Evolutionary conservation across 768 basidiomycete genomes (phyloP), one percentile per base, ranked within the genome.

Genomic region (Calvatia gigantea): DNA sequence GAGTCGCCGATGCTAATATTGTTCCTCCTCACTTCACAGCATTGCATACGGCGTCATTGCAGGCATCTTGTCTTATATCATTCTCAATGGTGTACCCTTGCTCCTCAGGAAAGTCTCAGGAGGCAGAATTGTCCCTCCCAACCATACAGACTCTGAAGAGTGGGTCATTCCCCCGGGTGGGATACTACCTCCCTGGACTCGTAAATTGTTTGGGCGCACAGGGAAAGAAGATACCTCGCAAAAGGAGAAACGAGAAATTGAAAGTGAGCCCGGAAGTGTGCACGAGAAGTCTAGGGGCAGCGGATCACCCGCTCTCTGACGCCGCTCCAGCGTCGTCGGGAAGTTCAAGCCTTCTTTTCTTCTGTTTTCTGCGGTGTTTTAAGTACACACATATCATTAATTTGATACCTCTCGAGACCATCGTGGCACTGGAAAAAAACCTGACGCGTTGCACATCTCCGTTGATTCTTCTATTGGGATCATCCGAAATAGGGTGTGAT

Each of bases 11-110:
- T 4, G 19, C 4, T 21, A 6, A 43, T 17, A 28, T 3, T 43
- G n/a, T 6, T 45, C 5, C 49, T 39, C 37, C 25, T 25, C 25
- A 21, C 44, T 60, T 2, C 12, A 21, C 58, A 91, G 88, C 75
- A 92, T 94, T 64, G 90, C 91, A 37, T 92, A 94, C 64, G 91
- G 91, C 61, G 87, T 94, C 67, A 92, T 94, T 59, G 84, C 87
- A 0, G 92, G 91, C 32, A 75, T 94, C 49, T 46, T 77, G 33
- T 81, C 85, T 12, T 92, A 90, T 67, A 62, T 89, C 44, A 58
- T 90, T 54, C 72, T 94, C 56, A 94, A 94, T 64, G 86, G 84
- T 38, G 72, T 84, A 46, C 82, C 89, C 6, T 79, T 81, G 67
- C 17, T 77, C 14, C 42, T 91, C 54, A 77, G 72, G 63, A 85